A percentile compares a stretch with the other conserved stretches of the same genome.
These are phyloP conservation scores for Immersiporthe knoxdaviesiana DNA, from an alignment of 2,329 filamentous ascomycete genomes.

Conservation along the genomic window DNA sequence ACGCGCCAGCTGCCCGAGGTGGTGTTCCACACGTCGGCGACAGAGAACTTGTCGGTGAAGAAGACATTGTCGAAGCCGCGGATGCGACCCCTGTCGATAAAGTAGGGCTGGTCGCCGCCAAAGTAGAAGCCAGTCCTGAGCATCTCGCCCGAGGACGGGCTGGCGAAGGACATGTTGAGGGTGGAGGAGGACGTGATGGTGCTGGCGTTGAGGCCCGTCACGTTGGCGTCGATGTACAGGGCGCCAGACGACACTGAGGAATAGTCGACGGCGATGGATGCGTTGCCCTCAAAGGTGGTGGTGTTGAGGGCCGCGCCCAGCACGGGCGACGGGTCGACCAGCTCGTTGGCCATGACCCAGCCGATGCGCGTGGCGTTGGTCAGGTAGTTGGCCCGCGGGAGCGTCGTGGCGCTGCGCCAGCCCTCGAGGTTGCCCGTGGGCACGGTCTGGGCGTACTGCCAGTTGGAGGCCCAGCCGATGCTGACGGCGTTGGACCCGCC, in stretches of 20 bases:
- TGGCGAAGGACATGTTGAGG: slow-evolving; percentile 38
- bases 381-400: slow-evolving; percentile 56
- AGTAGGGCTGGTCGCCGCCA: slow-evolving; percentile 53
- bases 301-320: slow-evolving; percentile 49
- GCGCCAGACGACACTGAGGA: slow-evolving; percentile 52
- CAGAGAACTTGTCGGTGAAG: slow-evolving; percentile 57
- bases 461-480: slow-evolving; percentile 62
- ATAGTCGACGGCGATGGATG: slow-evolving; percentile 54
- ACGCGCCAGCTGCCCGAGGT: slow-evolving; percentile 36
- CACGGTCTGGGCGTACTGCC: slow-evolving; percentile 59
- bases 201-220: slow-evolving; percentile 44
- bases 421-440: slow-evolving; percentile 56
- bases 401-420: slow-evolving; percentile 56
- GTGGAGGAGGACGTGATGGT: slow-evolving; percentile 36
- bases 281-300: slow-evolving; percentile 51
- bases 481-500: slow-evolving; percentile 47
- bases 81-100: slow-evolving; percentile 53
- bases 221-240: slow-evolving; percentile 57
- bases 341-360: slow-evolving; percentile 53
- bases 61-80: slow-evolving; percentile 46
- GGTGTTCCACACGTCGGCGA: slow-evolving; percentile 35
- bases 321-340: slow-evolving; percentile 53
- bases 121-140: slow-evolving; percentile 54
- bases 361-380: slow-evolving; percentile 54
- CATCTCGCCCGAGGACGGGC: slow-evolving; percentile 51